Percentiles rank a stretch among this genome's conserved stretches.
Conservation (phyloP, 2,329 filamentous ascomycete genomes). For the Fusarium globosum region DNA sequence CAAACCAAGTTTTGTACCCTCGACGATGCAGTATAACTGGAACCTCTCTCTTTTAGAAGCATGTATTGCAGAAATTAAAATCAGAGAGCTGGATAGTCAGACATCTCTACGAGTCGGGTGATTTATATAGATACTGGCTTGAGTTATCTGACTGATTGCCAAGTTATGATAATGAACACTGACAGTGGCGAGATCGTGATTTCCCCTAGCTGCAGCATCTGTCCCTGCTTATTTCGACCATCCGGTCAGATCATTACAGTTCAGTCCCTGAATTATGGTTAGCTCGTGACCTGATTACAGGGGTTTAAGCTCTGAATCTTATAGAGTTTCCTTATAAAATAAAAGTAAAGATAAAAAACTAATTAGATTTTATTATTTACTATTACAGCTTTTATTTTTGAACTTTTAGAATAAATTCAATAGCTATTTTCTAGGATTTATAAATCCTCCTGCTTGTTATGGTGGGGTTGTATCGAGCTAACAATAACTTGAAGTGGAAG, state of each 20-base stretch:
- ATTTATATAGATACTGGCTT: neutral
- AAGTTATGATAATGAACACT: neutral
- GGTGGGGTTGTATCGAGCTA: no score
- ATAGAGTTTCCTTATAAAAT: no score
- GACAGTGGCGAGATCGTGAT: neutral
- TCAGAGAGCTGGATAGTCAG: neutral
- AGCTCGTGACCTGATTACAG: no score
- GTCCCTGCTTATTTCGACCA: neutral
- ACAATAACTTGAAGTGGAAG: no score
- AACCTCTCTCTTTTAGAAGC: neutral
- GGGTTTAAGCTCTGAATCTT: no score
- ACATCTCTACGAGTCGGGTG: neutral
- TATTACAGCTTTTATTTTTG: no score
- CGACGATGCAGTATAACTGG: neutral
- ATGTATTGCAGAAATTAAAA: neutral
- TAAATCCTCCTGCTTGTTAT: no score
- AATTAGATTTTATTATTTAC: no score
- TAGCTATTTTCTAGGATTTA: no score
- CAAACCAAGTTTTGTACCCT: neutral
- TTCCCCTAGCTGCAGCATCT: neutral
- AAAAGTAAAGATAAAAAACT: no score
- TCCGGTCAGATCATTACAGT: neutral
- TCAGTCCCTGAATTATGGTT: no score
- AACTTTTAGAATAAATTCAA: no score
- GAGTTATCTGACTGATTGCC: neutral